Base-by-base conservation (phyloP, 2,329 filamentous ascomycete species). In the Aspergillus oerlinghausenensis region DNA sequence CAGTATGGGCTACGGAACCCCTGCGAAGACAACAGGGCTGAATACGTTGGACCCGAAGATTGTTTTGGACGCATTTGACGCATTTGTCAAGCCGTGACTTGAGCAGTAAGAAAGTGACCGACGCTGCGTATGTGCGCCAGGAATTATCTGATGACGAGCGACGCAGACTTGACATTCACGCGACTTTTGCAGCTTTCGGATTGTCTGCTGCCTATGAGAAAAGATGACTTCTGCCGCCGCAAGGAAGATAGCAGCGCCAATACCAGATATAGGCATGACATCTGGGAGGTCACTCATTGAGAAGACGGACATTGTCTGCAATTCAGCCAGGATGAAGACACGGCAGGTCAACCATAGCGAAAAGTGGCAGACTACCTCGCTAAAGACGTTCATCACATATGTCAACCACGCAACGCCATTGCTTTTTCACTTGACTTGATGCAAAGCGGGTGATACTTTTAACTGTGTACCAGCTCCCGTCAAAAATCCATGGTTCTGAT, bases 171-270 rank as follows among this genome's bases (percentile, higher is more conserved):
- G 81, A 84, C 35, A 79, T 77, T 79, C 76, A 65, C 84, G 79
- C 49, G 84, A 74, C 60, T 82, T 82, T 0, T 79, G 81, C 70
- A 82, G 79, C 57, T 83, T 84, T 80, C n/a, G n/a, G n/a, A n/a
- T n/a, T n/a, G n/a, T n/a, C n/a, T n/a, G n/a, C n/a, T n/a, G n/a
- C n/a, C n/a, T n/a, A n/a, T n/a, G n/a, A n/a, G n/a, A n/a, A n/a
- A n/a, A n/a, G n/a, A n/a, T n/a, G n/a, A n/a, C n/a, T n/a, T n/a
- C n/a, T n/a, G n/a, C n/a, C n/a, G n/a, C n/a, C n/a, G n/a, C n/a
- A n/a, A n/a, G n/a, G n/a, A n/a, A n/a, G n/a, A n/a, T n/a, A n/a
- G n/a, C n/a, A n/a, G n/a, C n/a, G n/a, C n/a, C n/a, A n/a, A n/a
- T n/a, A n/a, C 21, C 21, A 23, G 1, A 71, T 43, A 19, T 59